Conservation (phyloP, 192 early-diverging fungal species). For the Rhizophagus clarus region DNA sequence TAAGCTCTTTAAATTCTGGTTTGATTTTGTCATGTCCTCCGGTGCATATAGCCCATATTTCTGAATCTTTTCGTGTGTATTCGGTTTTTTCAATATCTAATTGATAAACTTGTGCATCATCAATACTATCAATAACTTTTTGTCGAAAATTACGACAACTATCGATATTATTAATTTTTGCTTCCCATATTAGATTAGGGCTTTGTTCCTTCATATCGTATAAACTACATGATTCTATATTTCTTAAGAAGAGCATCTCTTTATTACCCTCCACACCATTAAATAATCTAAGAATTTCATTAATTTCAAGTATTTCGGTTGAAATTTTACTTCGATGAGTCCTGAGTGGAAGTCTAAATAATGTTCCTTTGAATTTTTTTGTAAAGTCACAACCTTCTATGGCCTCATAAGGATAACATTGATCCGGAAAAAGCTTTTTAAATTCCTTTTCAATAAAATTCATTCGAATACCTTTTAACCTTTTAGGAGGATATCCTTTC, state of each 20-base stretch:
- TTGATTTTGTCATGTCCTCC: too few relatives aligned
- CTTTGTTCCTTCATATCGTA: neutral
- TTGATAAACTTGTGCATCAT: neutral
- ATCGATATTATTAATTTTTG: neutral
- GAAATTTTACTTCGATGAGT: neutral
- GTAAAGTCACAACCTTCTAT: constrained; percentile 19
- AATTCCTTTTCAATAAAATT: constrained; percentile 18
- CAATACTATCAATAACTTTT: neutral
- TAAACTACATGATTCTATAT: neutral
- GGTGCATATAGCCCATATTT: too few relatives aligned
- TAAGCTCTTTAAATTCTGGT: too few relatives aligned
- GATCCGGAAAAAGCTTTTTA: constrained; percentile 10
- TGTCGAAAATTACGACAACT: neutral
- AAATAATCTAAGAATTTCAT: neutral
- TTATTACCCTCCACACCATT: neutral
- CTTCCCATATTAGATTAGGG: neutral
- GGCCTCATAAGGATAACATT: constrained; percentile 16
- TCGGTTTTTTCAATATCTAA: neutral
- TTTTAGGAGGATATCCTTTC: neutral
- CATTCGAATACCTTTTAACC: neutral
- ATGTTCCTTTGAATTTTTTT: constrained; percentile 12
- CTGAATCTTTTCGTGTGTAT: neutral
- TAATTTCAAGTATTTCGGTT: neutral
- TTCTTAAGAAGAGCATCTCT: constrained; percentile 18
- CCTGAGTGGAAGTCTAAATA: constrained; percentile 34